phyloP scores from a whole-genome alignment of 2,329 filamentous ascomycete genomes.

The Onygenales sp. region DNA sequence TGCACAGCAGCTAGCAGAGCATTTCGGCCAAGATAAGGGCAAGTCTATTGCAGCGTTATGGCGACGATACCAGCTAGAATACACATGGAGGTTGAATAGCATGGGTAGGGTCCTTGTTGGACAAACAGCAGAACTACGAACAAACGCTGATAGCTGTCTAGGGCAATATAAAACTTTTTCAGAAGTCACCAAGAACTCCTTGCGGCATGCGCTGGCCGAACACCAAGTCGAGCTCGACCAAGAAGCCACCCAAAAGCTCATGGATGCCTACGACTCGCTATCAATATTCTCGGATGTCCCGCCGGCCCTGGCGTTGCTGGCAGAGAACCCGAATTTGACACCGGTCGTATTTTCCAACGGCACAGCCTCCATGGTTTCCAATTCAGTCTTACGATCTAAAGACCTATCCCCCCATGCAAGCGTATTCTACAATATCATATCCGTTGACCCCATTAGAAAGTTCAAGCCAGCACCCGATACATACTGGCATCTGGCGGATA shows the following conservation, averaged over 20 bases:
- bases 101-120: constrained; percentile 48
- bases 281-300: constrained; percentile 56
- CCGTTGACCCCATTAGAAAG: constrained; percentile 48
- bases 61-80: constrained; percentile 64
- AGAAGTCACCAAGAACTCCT: constrained; percentile 52
- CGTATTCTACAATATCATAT: constrained; percentile 48
- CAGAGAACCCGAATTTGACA: constrained; percentile 32
- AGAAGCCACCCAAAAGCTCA: constrained; percentile 41
- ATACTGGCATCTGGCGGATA: constrained; percentile 51
- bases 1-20: constrained; percentile 44
- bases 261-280: constrained; percentile 57
- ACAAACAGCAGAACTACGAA: background rate
- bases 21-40: constrained; percentile 51
- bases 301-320: constrained; percentile 42
- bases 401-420: constrained; percentile 41
- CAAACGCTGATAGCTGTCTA: constrained; percentile 21
- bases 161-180: constrained; percentile 54
- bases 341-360: constrained; percentile 64
- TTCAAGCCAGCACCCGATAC: constrained; percentile 58
- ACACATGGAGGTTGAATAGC: constrained; percentile 65
- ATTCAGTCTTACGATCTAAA: constrained; percentile 49
- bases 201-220: constrained; percentile 57
- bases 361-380: constrained; percentile 51
- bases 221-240: constrained; percentile 37
- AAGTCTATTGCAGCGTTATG: constrained; percentile 50